These are phyloP conservation scores for Irpex sp. DNA, from an alignment of 1,284 basidiomycete species.

Conservation along the genomic window DNA sequence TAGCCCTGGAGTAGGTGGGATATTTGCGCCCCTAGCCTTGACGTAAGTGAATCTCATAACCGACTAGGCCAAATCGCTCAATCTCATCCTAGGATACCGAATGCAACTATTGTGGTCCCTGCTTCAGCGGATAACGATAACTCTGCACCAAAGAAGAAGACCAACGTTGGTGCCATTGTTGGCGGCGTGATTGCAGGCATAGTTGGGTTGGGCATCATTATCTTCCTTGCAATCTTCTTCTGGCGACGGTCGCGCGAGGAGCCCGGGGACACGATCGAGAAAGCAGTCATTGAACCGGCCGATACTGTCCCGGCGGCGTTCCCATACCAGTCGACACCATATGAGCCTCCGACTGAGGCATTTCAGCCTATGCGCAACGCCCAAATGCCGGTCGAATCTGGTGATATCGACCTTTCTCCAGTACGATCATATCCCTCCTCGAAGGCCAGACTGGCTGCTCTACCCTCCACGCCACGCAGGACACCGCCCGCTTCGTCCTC, in stretches of 20 bases:
- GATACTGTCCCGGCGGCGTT: neutral
- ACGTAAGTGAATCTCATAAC: conserved; percentile 4
- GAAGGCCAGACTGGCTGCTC: neutral
- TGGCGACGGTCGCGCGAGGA: conserved; percentile 1
- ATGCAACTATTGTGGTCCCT: neutral
- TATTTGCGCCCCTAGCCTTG: conserved; percentile 14
- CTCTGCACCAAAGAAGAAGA: neutral
- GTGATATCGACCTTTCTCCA: neutral
- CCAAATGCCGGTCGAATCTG: neutral
- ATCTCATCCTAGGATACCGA: neutral
- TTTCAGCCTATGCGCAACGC: neutral
- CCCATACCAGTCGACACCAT: neutral
- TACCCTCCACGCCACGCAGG: neutral
- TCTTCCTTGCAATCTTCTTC: conserved; percentile 5
- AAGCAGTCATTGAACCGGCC: neutral
- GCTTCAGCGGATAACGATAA: neutral
- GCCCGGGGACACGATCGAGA: neutral
- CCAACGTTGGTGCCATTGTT: conserved; percentile 10
- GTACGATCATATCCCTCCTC: neutral
- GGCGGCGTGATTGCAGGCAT: conserved; percentile 13
- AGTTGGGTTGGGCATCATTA: conserved; percentile 3
- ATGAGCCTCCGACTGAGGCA: neutral
- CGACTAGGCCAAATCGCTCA: neutral
- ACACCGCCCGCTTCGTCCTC: conserved; percentile 8
- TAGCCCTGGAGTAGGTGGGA: conserved; percentile 13